Evolutionary conservation across 139 green algal genomes (phyloP).

Genomic region (Monoraphidium neglectum): DNA sequence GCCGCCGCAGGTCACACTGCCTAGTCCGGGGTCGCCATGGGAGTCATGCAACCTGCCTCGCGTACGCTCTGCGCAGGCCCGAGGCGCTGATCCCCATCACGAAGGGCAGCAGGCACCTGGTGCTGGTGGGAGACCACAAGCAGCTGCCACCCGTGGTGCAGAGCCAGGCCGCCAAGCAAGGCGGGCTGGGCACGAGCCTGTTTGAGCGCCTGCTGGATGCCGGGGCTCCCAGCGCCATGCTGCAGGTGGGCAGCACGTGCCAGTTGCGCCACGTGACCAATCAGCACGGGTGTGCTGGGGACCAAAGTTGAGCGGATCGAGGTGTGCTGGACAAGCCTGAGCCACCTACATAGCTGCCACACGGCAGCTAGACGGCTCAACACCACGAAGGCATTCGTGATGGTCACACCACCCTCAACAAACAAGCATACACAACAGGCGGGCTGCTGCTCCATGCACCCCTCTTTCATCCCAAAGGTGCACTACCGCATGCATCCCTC

Average conservation of each 20-base stretch:
- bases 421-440: too few species aligned
- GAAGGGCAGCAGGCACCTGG: constrained; percentile 49
- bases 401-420: too few species aligned
- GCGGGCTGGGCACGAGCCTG: constrained; percentile 52
- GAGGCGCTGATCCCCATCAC: constrained; percentile 80
- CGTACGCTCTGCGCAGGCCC: constrained; percentile 56
- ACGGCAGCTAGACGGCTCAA: too few species aligned
- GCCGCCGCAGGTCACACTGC: constrained; percentile 35
- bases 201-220: constrained; percentile 65
- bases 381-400: too few species aligned
- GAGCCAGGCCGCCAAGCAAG: constrained; percentile 47
- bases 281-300: too few species aligned
- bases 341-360: too few species aligned
- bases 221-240: constrained; percentile 40
- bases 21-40: constrained; percentile 44
- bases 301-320: too few species aligned
- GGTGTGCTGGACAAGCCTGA: too few species aligned
- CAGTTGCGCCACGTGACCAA: too few species aligned
- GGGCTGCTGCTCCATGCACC: too few species aligned
- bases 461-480: too few species aligned
- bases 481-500: constrained; percentile 94
- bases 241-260: constrained; percentile 24
- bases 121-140: constrained; percentile 89
- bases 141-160: constrained; percentile 89
- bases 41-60: constrained; percentile 21